phyloP scores from a whole-genome alignment of 352 stramenopile genomes.

The Aphanomyces cochlioides region DNA sequence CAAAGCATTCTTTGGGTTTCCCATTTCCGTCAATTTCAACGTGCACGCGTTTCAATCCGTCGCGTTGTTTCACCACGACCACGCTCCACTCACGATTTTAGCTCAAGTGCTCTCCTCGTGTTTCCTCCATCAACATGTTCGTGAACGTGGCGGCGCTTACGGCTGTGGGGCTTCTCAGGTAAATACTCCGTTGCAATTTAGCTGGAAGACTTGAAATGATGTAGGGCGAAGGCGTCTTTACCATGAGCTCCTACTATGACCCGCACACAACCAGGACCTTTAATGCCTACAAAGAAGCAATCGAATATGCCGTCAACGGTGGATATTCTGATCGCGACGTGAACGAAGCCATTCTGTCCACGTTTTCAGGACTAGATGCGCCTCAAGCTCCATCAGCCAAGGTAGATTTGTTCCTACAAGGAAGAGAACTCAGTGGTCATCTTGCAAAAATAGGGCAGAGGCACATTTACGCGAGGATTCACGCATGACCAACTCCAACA shows the following conservation, averaged over 20 bases:
- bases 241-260: slow-evolving; percentile 81
- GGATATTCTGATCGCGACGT: slow-evolving; percentile 68
- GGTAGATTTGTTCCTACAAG: background rate
- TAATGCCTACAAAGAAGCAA: slow-evolving; percentile 58
- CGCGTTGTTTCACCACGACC: slow-evolving; percentile 64
- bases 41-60: slow-evolving; percentile 71
- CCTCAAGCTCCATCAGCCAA: slow-evolving; percentile 71
- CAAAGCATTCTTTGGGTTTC: slow-evolving; percentile 71
- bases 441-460: slow-evolving; percentile 40
- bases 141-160: slow-evolving; percentile 76
- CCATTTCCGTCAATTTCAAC: slow-evolving; percentile 79
- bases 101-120: slow-evolving; percentile 83
- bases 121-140: slow-evolving; percentile 75
- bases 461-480: slow-evolving; percentile 73
- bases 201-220: background rate
- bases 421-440: background rate
- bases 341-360: slow-evolving; percentile 71
- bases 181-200: slow-evolving; percentile 10
- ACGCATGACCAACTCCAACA: slow-evolving; percentile 79
- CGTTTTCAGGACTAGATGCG: slow-evolving; percentile 73
- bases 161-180: slow-evolving; percentile 59
- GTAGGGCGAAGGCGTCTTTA: slow-evolving; percentile 66
- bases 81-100: slow-evolving; percentile 69
- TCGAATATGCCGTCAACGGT: slow-evolving; percentile 48
- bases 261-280: slow-evolving; percentile 78